phyloP scores from a whole-genome alignment of 2,329 filamentous ascomycete genomes.

The Neonectria magnoliae region DNA sequence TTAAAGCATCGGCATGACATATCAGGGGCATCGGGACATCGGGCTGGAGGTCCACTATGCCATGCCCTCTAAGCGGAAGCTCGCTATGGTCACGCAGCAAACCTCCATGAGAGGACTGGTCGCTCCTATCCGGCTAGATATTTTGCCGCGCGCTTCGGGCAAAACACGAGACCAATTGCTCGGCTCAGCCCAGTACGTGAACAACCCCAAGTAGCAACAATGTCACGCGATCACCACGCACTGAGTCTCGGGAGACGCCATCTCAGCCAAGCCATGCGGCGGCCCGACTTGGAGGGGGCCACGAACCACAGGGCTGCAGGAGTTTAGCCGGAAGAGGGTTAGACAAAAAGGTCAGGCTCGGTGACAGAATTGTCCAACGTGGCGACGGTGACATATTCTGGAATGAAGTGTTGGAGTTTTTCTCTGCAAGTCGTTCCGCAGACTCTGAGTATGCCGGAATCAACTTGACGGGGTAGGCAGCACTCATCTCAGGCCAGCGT shows the following conservation, averaged over 20 bases:
- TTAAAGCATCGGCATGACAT: background rate
- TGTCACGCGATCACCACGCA: background rate
- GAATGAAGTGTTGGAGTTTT: too few species aligned
- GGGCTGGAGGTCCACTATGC: background rate
- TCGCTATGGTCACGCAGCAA: background rate
- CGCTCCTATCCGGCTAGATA: background rate
- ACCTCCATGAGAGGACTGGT: background rate
- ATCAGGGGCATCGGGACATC: background rate
- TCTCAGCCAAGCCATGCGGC: background rate
- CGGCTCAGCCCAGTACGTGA: too few species aligned
- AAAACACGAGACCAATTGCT: background rate
- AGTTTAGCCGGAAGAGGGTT: background rate
- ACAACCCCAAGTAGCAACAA: background rate
- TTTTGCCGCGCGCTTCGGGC: background rate
- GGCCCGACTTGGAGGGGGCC: background rate
- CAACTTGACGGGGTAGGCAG: background rate
- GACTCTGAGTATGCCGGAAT: background rate
- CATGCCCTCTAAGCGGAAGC: background rate
- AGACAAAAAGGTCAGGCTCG: background rate
- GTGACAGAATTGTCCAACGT: background rate
- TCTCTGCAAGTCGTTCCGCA: background rate
- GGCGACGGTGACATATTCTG: background rate
- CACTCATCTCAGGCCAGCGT: background rate
- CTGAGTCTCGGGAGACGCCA: background rate
- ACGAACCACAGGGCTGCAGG: conserved; percentile 3